Base-by-base conservation (phyloP, 768 basidiomycete genomes). In the Cystobasidium tubakii region DNA sequence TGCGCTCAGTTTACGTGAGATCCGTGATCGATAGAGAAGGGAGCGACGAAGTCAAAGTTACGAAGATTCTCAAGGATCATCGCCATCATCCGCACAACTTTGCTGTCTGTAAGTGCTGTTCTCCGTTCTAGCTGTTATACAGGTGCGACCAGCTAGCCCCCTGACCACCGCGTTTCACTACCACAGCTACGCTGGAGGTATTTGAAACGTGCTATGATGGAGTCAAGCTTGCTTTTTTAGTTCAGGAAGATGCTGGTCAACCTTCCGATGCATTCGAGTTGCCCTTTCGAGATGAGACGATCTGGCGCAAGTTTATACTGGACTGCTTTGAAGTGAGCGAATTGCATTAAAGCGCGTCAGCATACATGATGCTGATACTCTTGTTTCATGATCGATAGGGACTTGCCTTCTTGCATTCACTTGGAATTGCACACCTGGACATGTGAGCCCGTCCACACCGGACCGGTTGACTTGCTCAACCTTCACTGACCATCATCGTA, bases 371-470 rank as follows among this genome's bases (percentile, higher is more conserved):
- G 6, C 43, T 42, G 63, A 65, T 4, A 33, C 12, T 23, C 7
- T 39, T 6, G 3, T 65, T 29, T n/a, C 33, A 6, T 65, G 12
- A 34, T 42, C 36, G 13, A 17, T 25, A 65, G 63, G 69, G 69
- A n/a, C 25, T 71, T 7, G 55, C 50, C 19, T 71, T 57, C 55
- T 27, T 71, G 13, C 69, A 71, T 36, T 12, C 33, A 23, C 33
- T 12, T 6, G 69, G 69, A 4, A 71, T 71, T 13, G 69, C 54
- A 10, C 69, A 71, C 53, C 54, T 71, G 15, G 69, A 71, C 69
- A 62, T 71, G 69, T 71, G 27, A 71, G 69, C 23, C 19, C n/a
- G 29, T 31, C 9, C 29, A n/a, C n/a, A n/a, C n/a, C n/a, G n/a
- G n/a, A n/a, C 25, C 62, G 9, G 33, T 9, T 31, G 62, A 31